Evolutionary conservation across 495 filamentous ascomycete genomes (phyloP).

Genomic region (Neurospora sp.): DNA sequence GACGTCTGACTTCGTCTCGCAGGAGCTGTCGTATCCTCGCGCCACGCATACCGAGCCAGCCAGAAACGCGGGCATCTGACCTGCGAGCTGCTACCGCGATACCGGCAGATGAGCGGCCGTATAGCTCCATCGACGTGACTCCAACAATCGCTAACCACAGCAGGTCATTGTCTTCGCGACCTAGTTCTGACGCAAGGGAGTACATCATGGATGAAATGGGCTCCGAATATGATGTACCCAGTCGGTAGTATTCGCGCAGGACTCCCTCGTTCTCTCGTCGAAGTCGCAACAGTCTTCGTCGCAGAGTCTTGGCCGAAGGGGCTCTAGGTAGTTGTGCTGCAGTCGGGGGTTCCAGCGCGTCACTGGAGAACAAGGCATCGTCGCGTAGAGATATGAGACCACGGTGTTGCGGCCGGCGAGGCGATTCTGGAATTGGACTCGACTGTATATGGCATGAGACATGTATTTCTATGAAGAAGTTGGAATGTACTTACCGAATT

Average conservation of each 20-base stretch:
- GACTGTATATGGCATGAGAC: slow-evolving; percentile 38
- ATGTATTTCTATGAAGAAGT: slow-evolving; percentile 12
- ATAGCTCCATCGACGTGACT: slow-evolving; percentile 82
- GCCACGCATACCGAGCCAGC: slow-evolving; percentile 76
- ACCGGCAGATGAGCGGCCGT: slow-evolving; percentile 73
- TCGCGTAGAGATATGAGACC: slow-evolving; percentile 40
- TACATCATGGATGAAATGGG: slow-evolving; percentile 91
- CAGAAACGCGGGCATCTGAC: slow-evolving; percentile 44
- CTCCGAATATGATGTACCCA: slow-evolving; percentile 86
- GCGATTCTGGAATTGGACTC: slow-evolving; percentile 39
- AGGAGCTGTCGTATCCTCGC: slow-evolving; percentile 75
- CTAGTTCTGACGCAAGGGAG: slow-evolving; percentile 86
- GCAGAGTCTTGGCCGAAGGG: slow-evolving; percentile 58
- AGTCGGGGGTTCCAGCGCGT: slow-evolving; percentile 37
- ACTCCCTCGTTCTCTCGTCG: slow-evolving; percentile 65
- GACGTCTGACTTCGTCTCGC: slow-evolving; percentile 85
- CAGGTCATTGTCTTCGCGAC: slow-evolving; percentile 91
- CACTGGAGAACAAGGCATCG: slow-evolving; percentile 29
- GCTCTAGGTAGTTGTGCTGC: slow-evolving; percentile 48
- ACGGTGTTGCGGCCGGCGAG: slow-evolving; percentile 37
- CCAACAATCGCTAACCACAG: slow-evolving; percentile 93
- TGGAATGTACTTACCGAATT: slow-evolving; percentile 58
- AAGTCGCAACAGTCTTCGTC: slow-evolving; percentile 59
- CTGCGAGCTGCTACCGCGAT: slow-evolving; percentile 58
- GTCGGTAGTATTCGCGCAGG: slow-evolving; percentile 67